Base-by-base conservation (phyloP, 1,284 basidiomycete species). In the Kwoniella shivajii region DNA sequence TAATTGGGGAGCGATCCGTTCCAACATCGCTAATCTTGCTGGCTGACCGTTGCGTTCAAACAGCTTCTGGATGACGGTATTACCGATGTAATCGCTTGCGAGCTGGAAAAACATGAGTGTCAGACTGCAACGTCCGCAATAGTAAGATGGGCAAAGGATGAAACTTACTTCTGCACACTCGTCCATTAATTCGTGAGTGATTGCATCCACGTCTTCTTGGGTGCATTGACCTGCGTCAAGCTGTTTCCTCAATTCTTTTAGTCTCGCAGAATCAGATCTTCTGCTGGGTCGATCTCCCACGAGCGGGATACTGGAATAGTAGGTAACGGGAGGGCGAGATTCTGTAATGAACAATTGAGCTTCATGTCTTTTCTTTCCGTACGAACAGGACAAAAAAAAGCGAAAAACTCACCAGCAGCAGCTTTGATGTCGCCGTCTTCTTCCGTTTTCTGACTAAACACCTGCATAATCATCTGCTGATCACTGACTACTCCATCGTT, bases 21-120 rank as follows among this genome's bases (percentile, higher is more conserved):
- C 92, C 43, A 99, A 82, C 90, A 99, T 93, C 16, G 86, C 85
- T 63, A 90, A 84, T 65, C 94, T 85, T 46, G 92, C 86, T 2
- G 71, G 77, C 36, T 87, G 80, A 20, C 90, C 90, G 70, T 91
- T 92, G 65, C 86, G 88, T 78, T 98, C 95, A 67, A 97, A 99
- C 27, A 99, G 81, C 78, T 97, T 95, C 81, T 96, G 93, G n/a
- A 96, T 74, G 73, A 94, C 89, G 51, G 95, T 99, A 74, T 99
- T 99, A 59, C 96, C 96, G 65, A 99, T 89, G 87, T 96, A 99
- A 77, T 99, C 94, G 38, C 90, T 92, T n/a, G 94, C 88, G 59
- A 98, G 84, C 73, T 95, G 89, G 87, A 31, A 9, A 24, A 30
- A 13, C 30, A 27, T 47, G 27, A 22, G 37, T 34, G 7, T 26